These are phyloP conservation scores for Alternaria metachromatica DNA, from an alignment of 2,329 filamentous ascomycete genomes.

Conservation along the genomic window DNA sequence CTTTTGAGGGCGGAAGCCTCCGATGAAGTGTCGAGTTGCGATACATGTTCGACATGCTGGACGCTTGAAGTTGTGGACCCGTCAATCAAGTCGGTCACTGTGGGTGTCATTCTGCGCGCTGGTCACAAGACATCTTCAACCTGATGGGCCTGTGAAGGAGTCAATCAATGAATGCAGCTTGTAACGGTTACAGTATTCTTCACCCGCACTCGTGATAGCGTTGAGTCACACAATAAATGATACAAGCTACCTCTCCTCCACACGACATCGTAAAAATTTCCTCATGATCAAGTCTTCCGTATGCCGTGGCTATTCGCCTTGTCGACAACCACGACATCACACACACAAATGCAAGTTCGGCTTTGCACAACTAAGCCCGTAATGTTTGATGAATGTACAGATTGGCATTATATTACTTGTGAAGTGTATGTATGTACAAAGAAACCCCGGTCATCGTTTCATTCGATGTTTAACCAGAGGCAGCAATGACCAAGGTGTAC, in stretches of 20 bases:
- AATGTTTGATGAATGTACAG: neutral
- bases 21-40: neutral
- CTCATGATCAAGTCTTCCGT: neutral
- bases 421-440: neutral
- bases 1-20: neutral
- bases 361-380: neutral
- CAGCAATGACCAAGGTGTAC: conserved; percentile 19
- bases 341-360: neutral
- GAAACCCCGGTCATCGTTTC: neutral
- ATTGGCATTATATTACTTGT: neutral
- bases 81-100: neutral
- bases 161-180: neutral
- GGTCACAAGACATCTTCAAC: neutral
- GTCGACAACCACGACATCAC: neutral
- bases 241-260: neutral
- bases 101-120: neutral
- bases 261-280: neutral
- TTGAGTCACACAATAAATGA: neutral
- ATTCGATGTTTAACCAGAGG: neutral
- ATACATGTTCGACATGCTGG: neutral
- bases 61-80: neutral
- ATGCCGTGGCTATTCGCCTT: neutral
- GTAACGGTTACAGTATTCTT: neutral
- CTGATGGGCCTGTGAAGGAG: neutral
- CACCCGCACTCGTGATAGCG: neutral